phyloP scores from a whole-genome alignment of 768 basidiomycete genomes.

The Calvatia gigantea region DNA sequence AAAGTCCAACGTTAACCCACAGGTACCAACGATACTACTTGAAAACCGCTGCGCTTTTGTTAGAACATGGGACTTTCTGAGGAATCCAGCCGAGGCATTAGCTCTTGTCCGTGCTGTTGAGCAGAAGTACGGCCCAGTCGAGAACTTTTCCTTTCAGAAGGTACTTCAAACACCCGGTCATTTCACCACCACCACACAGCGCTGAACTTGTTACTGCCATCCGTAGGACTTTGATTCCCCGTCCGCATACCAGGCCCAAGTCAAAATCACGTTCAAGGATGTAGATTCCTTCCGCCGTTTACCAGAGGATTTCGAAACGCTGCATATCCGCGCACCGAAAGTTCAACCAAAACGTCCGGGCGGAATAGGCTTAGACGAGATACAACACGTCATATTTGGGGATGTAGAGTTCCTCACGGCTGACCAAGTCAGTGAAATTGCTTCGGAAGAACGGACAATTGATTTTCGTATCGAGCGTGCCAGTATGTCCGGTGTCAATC shows the following conservation, averaged over 20 bases:
- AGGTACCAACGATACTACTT: background rate
- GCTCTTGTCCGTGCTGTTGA: constrained; percentile 54
- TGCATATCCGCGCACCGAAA: constrained; percentile 25
- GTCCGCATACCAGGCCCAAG: constrained; percentile 37
- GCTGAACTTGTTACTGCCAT: background rate
- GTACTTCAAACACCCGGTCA: constrained; percentile 27
- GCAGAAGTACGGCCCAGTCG: constrained; percentile 46
- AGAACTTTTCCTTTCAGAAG: constrained; percentile 38
- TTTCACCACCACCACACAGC: background rate
- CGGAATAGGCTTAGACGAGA: constrained; percentile 34
- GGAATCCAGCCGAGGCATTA: constrained; percentile 46
- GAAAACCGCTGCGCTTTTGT: constrained; percentile 27
- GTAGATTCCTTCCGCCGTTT: constrained; percentile 36
- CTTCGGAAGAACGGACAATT: constrained; percentile 10
- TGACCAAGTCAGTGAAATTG: constrained; percentile 5
- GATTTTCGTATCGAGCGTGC: constrained; percentile 13
- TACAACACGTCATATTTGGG: constrained; percentile 21
- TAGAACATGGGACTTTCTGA: constrained; percentile 36
- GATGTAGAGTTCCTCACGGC: constrained; percentile 12
- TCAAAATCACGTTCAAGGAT: constrained; percentile 44
- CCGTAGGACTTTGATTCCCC: constrained; percentile 45
- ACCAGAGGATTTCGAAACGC: constrained; percentile 21
- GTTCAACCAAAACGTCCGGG: constrained; percentile 20
- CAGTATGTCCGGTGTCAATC: constrained; percentile 12
- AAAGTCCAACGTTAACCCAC: background rate